Conservation (phyloP, 306 rosid species). For the Trifolium fragiferum region DNA sequence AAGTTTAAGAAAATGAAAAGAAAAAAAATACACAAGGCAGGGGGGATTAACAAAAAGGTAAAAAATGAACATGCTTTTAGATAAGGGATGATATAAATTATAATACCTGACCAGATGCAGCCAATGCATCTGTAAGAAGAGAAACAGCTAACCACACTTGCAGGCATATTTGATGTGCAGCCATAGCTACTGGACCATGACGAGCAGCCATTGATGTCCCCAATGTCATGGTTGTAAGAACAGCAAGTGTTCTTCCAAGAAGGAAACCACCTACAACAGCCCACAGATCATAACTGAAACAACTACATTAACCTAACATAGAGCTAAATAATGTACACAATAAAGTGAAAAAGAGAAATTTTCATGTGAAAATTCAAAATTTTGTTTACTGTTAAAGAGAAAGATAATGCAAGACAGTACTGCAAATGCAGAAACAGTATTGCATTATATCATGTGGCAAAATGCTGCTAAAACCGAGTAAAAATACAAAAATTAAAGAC, state of each 20-base stretch:
- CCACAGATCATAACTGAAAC: slow-evolving; percentile 36
- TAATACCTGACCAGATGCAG: slow-evolving; percentile 84
- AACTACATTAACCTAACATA: slow-evolving; percentile 40
- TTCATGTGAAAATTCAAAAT: slow-evolving; percentile 2
- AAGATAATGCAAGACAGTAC: background rate
- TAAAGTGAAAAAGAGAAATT: slow-evolving; percentile 17
- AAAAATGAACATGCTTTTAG: slow-evolving; percentile 22
- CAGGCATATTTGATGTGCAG: slow-evolving; percentile 97
- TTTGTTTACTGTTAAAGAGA: slow-evolving; percentile 19
- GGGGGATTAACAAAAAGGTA: slow-evolving; percentile 6
- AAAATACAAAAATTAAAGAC: background rate
- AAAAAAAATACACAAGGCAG: slow-evolving; percentile 11
- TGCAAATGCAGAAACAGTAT: background rate
- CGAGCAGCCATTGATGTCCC: slow-evolving; percentile 98
- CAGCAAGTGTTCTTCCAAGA: slow-evolving; percentile 93
- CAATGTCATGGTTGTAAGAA: slow-evolving; percentile 79
- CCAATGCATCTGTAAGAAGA: slow-evolving; percentile 90
- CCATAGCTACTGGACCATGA: slow-evolving; percentile 97
- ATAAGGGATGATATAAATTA: slow-evolving; percentile 29
- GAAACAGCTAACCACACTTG: slow-evolving; percentile 99
- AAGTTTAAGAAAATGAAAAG: slow-evolving; percentile 18
- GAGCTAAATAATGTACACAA: slow-evolving; percentile 26
- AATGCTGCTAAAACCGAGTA: slow-evolving; percentile 12
- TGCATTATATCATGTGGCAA: slow-evolving; percentile 15
- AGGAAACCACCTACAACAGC: slow-evolving; percentile 82